phyloP scores from a whole-genome alignment of 768 basidiomycete genomes.

The Pisolithus orientalis region DNA sequence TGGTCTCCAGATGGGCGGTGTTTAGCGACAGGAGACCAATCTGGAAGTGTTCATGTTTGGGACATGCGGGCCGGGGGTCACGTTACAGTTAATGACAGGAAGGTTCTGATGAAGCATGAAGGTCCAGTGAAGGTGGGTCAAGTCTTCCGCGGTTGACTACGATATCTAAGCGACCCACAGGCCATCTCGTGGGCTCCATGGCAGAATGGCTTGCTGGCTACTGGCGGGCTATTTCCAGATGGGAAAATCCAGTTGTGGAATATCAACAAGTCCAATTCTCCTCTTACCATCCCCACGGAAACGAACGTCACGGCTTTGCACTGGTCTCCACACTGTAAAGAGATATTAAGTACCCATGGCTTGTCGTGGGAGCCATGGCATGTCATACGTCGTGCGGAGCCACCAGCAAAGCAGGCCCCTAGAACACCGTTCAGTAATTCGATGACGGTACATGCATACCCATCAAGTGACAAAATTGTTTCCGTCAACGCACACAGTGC shows the following conservation, averaged over 20 bases:
- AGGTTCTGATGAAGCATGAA: constrained; percentile 36
- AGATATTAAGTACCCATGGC: constrained; percentile 78
- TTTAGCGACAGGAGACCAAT: constrained; percentile 36
- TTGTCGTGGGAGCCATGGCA: constrained; percentile 24
- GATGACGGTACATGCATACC: constrained; percentile 49
- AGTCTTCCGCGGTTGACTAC: neutral
- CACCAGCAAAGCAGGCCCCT: constrained; percentile 16
- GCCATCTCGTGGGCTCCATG: constrained; percentile 74
- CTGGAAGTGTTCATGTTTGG: constrained; percentile 39
- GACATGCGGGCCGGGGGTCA: constrained; percentile 31
- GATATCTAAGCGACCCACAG: constrained; percentile 25
- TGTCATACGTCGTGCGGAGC: constrained; percentile 10
- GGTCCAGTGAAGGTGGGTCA: constrained; percentile 38
- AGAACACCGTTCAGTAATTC: constrained; percentile 32
- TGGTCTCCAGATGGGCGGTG: constrained; percentile 35
- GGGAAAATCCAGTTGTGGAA: constrained; percentile 52
- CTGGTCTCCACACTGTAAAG: constrained; percentile 77
- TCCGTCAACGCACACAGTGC: constrained; percentile 51
- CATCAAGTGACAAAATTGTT: constrained; percentile 43
- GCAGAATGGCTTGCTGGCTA: constrained; percentile 61
- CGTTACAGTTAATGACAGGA: constrained; percentile 26
- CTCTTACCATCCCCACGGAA: constrained; percentile 37
- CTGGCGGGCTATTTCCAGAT: constrained; percentile 61
- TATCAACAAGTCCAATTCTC: constrained; percentile 32
- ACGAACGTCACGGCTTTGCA: constrained; percentile 56